These are phyloP conservation scores for Berkeleyomyces rouxiae DNA, from an alignment of 2,329 filamentous ascomycete genomes.

Conservation along the genomic window DNA sequence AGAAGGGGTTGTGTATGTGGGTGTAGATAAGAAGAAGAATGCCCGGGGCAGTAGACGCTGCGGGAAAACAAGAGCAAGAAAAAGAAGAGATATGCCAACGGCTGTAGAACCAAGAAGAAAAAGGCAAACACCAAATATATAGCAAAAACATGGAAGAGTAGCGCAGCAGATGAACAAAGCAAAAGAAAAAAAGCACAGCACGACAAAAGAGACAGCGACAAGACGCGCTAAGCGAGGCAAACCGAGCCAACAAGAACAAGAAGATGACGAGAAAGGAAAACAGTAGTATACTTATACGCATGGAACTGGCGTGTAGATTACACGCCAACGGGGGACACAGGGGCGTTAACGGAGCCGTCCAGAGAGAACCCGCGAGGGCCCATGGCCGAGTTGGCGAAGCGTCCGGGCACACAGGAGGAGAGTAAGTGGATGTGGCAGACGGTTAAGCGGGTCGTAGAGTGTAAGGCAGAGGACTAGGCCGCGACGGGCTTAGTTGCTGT, in stretches of 20 bases:
- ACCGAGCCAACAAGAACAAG: background rate
- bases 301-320: background rate
- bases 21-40: background rate
- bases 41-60: too few relatives aligned
- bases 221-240: background rate
- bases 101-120: background rate
- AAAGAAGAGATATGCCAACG: background rate
- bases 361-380: too few relatives aligned
- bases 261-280: slow-evolving; percentile 5
- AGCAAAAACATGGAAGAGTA: background rate
- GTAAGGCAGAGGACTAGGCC: background rate
- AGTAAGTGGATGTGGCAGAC: background rate
- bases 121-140: background rate
- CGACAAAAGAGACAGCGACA: background rate
- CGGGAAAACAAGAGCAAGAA: background rate
- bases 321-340: too few relatives aligned
- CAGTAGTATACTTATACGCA: slow-evolving; percentile 4
- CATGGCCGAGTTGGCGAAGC: too few relatives aligned
- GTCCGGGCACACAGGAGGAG: too few relatives aligned
- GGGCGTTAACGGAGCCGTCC: too few relatives aligned
- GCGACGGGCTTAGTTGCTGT: background rate
- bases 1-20: background rate
- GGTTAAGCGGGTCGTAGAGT: background rate
- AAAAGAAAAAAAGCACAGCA: background rate
- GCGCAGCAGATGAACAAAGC: background rate